These are phyloP conservation scores for Collariella sp. DNA, from an alignment of 495 filamentous ascomycete species.

Conservation along the genomic window DNA sequence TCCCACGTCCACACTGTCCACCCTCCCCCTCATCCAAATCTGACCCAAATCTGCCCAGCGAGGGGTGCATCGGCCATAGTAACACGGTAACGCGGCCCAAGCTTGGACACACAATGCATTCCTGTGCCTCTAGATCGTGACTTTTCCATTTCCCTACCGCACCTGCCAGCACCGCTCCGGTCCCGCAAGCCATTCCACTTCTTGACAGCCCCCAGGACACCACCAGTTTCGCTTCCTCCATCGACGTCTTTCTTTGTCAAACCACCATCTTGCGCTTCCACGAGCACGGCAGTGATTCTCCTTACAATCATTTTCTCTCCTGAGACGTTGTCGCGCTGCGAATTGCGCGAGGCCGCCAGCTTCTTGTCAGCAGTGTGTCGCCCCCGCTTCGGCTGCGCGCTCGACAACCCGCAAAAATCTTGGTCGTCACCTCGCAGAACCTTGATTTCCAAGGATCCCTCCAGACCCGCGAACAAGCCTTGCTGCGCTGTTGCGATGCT, in stretches of 20 bases:
- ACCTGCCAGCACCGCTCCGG: not conserved
- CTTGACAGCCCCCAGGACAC: not conserved
- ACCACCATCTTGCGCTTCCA: not conserved
- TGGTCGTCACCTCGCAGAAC: not conserved
- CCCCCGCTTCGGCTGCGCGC: not conserved
- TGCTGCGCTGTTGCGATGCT: not conserved
- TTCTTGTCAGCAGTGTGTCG: not conserved
- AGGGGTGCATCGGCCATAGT: not conserved
- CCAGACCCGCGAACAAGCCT: not conserved
- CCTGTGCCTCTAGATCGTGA: not conserved
- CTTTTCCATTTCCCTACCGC: not conserved
- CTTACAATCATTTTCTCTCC: not conserved
- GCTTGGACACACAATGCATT: conserved; percentile 8
- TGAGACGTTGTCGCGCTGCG: not conserved
- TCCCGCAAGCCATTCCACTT: not conserved
- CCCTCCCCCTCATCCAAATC: conserved; percentile 1
- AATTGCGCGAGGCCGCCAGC: not conserved
- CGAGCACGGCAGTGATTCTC: not conserved
- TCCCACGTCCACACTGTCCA: too few relatives aligned
- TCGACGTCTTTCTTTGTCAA: not conserved
- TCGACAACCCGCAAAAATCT: not conserved
- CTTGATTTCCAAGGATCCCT: not conserved
- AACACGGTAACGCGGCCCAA: not conserved
- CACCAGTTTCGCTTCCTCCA: not conserved
- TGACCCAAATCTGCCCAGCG: not conserved